phyloP scores from a whole-genome alignment of 2,329 filamentous ascomycete species.

The Paraphaeosphaeria minitans region DNA sequence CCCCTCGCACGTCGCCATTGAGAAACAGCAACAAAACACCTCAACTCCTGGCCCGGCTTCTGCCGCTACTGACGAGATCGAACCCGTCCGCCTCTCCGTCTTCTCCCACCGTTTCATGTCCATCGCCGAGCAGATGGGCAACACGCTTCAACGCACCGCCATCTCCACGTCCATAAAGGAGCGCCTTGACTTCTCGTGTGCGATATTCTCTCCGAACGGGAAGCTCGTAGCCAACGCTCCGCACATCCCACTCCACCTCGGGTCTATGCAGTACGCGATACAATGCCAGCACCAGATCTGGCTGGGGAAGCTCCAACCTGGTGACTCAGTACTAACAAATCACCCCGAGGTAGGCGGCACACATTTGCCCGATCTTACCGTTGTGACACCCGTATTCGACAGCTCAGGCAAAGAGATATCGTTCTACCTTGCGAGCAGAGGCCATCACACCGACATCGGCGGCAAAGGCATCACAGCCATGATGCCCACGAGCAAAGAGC shows the following conservation, averaged over 20 bases:
- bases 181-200: constrained; percentile 17
- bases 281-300: constrained; percentile 31
- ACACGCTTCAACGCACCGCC: neutral
- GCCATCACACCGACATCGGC: constrained; percentile 78
- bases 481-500: constrained; percentile 49
- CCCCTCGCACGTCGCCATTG: constrained; percentile 81
- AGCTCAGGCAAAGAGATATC: constrained; percentile 65
- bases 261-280: constrained; percentile 33
- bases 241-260: constrained; percentile 34
- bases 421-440: constrained; percentile 77
- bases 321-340: constrained; percentile 31
- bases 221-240: constrained; percentile 34
- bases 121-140: neutral
- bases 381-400: constrained; percentile 31
- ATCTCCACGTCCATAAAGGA: neutral
- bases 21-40: constrained; percentile 39
- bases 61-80: neutral
- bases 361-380: constrained; percentile 32
- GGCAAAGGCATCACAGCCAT: constrained; percentile 50
- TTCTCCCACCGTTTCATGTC: neutral
- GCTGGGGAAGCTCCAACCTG: constrained; percentile 24
- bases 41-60: neutral
- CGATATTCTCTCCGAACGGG: constrained; percentile 29
- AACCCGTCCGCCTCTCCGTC: neutral
- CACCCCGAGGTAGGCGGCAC: constrained; percentile 31